Evolutionary conservation across 108 stramenopile genomes (phyloP).

Genomic region (Licmophora abbreviata): DNA sequence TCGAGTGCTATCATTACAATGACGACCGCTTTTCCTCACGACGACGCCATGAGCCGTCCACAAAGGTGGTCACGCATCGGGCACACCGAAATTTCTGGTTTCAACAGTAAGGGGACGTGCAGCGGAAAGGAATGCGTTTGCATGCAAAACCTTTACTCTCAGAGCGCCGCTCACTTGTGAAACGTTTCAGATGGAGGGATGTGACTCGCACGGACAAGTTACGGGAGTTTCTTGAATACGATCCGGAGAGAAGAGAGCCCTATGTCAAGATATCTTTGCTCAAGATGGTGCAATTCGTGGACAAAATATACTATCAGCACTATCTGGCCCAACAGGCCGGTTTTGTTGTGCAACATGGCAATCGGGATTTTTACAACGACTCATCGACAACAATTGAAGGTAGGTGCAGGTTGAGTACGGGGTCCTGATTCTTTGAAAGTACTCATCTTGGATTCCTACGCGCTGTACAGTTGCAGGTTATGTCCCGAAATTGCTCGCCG

Average conservation of each 20-base stretch:
- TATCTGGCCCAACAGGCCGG: background rate
- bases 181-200: background rate
- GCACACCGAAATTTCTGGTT: background rate
- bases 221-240: background rate
- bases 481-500: constrained; percentile 34
- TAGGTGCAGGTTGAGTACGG: background rate
- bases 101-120: too few species aligned
- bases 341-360: background rate
- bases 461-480: background rate
- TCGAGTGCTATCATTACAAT: constrained; percentile 4
- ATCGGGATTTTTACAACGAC: background rate
- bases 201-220: background rate
- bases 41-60: background rate
- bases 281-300: background rate
- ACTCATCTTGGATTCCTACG: background rate
- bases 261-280: background rate
- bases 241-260: background rate
- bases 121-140: too few species aligned
- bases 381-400: background rate
- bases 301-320: background rate
- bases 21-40: background rate
- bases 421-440: background rate
- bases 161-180: too few species aligned
- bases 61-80: constrained; percentile 2
- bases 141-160: too few species aligned